Evolutionary conservation across 805 yeast genomes (phyloP), one percentile per base, ranked within the genome.

Genomic region (Tetrapisispora pingtungensis): DNA sequence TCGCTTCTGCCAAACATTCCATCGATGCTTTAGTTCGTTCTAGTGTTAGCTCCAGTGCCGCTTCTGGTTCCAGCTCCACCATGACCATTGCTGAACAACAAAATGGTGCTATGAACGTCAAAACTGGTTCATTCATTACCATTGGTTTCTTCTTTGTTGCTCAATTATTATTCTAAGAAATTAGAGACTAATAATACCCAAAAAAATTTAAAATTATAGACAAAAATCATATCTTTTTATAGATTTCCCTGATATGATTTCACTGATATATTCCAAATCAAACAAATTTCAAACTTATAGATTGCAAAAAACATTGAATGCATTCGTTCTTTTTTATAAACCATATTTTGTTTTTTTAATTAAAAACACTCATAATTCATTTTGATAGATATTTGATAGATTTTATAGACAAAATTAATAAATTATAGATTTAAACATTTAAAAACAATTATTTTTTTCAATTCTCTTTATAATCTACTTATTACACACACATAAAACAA

Each of bases 121-220:
- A 37, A 17, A 27, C 33, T 18, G 33, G 33, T 15, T 37, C 40
- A 3, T 27, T 37, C 24, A 7, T 27, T 18, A 37, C 40, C 32
- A 27, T 37, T 13, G 10, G 33, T 36, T 32, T 39, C 52, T 28
- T 41, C 39, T 34, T 36, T n/a, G 41, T 15, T n/a, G 35, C 36
- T 27, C 36, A 31, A 28, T 32, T 42, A n/a, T 24, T 36, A 31
- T 42, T 20, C 24, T 34, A 42, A 24, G 20, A 12, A 26, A 26
- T 2, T 14, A n/a, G 20, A 17, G 22, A 14, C 10, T 5, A 14
- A 8, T 13, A 5, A 28, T 12, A 14, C 13, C 13, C n/a, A 5
- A 7, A 28, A 28, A 10, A 19, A 34, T 14, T 33, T 18, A 3
- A 33, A 34, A 18, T 36, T 36, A 36, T 36, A 36, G 39, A 36